Evolutionary conservation across 177 flowering plant species (phyloP), one percentile per base, ranked within the genome.

Genomic region (Telopea speciosissima): DNA sequence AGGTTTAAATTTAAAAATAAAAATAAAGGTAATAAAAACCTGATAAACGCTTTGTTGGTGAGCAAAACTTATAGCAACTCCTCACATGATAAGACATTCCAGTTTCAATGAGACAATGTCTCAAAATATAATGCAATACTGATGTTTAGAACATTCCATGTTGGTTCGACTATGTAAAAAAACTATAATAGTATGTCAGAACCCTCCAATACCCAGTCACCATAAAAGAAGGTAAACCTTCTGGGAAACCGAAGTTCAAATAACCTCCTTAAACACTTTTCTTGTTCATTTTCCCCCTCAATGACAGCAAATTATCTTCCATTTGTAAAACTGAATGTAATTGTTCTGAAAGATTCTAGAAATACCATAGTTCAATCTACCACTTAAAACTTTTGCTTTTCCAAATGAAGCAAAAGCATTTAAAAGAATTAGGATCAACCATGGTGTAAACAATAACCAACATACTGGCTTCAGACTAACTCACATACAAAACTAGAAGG

Each of bases 391-490:
- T 56, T 56, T n/a, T n/a, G 9, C 22, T 24, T 24, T 45, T 69
- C 44, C 13, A 9, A 33, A 19, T 59, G 65, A 54, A 62, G 72
- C 56, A 69, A 61, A 61, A 24, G 31, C 42, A 42, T 31, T 60
- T 60, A 56, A 42, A 69, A 24, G 3, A 36, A 12, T 23, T 44
- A 67, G 60, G 21, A 59, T 62, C 44, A 8, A 12, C 17, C 28
- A 40, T 40, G 31, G 66, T 28, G 22, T 28, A 26, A 63, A 63
- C 12, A 24, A 28, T 40, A 42, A 64, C 24, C 44, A 63, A 56
- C 23, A 31, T 23, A 14, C 36, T 16, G 54, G n/a, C 63, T 36
- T 59, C 23, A 24, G 7, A 21, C 23, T 49, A 16, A 21, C 23
- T n/a, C 40, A 33, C 40, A 3, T 33, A 52, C 24, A 70, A 19